These are phyloP conservation scores for Paspalum notatum DNA, from an alignment of 176 grass and related monocot genomes.

Conservation along the genomic window DNA sequence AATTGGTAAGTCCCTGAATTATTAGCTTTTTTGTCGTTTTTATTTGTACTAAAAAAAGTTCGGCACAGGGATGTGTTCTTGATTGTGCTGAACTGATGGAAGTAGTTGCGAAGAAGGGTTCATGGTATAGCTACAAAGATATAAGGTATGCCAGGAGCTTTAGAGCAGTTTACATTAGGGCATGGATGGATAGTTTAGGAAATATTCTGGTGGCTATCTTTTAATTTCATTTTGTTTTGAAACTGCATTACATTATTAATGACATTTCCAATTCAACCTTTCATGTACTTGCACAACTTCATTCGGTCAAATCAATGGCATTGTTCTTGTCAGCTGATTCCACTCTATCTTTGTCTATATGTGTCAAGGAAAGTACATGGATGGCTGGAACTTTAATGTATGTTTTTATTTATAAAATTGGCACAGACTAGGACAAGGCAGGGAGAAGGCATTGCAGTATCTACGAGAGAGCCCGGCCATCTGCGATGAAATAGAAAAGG, in stretches of 20 bases:
- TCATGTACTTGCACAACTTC: too few species aligned
- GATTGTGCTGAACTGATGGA: constrained; percentile 99
- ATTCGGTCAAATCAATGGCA: too few species aligned
- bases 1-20: constrained; percentile 63
- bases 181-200: neutral
- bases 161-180: constrained; percentile 8
- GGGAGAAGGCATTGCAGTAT: constrained; percentile 90
- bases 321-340: too few species aligned
- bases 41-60: constrained; percentile 30
- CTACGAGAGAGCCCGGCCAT: constrained; percentile 70
- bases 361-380: neutral
- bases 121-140: constrained; percentile 95
- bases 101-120: constrained; percentile 85
- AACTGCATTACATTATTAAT: neutral
- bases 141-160: constrained; percentile 60
- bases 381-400: constrained; percentile 10
- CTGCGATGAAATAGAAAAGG: constrained; percentile 91
- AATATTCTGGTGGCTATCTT: neutral
- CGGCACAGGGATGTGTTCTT: constrained; percentile 80
- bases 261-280: too few species aligned
- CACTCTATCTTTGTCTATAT: too few species aligned
- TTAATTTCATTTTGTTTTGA: constrained; percentile 19
- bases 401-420: constrained; percentile 16
- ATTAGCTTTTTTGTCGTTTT: constrained; percentile 26
- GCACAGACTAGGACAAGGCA: constrained; percentile 85